Conservation (phyloP, 129 eudicot species). For the Lactuca sativa region DNA sequence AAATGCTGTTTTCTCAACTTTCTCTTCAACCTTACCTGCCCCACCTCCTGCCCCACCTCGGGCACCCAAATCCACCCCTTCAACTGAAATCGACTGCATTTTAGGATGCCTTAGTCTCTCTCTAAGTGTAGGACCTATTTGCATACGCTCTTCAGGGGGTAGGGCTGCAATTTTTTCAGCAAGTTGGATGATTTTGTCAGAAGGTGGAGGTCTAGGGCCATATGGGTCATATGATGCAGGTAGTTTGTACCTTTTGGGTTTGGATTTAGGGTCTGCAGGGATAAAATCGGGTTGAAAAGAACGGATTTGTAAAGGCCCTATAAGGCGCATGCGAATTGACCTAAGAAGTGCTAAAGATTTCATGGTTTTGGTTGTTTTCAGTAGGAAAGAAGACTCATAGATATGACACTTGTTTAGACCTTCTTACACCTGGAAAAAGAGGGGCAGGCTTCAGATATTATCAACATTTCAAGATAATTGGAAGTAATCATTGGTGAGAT, state of each 20-base stretch:
- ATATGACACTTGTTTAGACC: background rate
- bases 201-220: conserved; percentile 76
- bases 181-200: conserved; percentile 66
- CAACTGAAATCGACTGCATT: conserved; percentile 56
- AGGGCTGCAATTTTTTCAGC: conserved; percentile 65
- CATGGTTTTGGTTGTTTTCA: conserved; percentile 37
- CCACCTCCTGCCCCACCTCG: conserved; percentile 51
- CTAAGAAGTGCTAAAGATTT: conserved; percentile 42
- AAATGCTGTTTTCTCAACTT: conserved; percentile 63
- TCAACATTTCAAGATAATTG: conserved; percentile 10
- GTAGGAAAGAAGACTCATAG: conserved; percentile 20
- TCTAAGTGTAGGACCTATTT: conserved; percentile 56
- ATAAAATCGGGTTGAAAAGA: conserved; percentile 61
- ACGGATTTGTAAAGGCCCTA: conserved; percentile 53
- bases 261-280: conserved; percentile 53
- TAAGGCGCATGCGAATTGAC: conserved; percentile 23
- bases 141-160: conserved; percentile 58
- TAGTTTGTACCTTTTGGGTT: conserved; percentile 60
- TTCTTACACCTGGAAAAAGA: conserved; percentile 36
- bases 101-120: conserved; percentile 54
- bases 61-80: conserved; percentile 55
- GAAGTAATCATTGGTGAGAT: background rate
- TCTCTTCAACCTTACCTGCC: conserved; percentile 50
- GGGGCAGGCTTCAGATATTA: conserved; percentile 5
- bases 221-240: conserved; percentile 67